These are phyloP conservation scores for Chytriomyces hyalinus DNA, from an alignment of 192 early-diverging fungal species.

Conservation along the genomic window DNA sequence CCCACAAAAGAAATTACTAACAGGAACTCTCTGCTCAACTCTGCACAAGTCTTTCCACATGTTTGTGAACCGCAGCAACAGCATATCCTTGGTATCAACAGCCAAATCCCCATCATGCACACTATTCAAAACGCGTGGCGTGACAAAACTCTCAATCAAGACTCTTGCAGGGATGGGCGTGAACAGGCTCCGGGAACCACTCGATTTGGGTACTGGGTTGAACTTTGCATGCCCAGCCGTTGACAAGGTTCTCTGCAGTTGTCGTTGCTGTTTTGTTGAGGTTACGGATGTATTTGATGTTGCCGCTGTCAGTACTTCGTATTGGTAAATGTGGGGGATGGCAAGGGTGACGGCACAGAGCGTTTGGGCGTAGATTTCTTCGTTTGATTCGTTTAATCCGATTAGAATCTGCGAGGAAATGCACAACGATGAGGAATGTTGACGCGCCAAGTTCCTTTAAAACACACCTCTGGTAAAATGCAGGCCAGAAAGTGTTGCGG, in stretches of 20 bases:
- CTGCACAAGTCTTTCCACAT: conserved; percentile 33
- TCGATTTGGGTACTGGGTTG: background rate
- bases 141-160: conserved; percentile 16
- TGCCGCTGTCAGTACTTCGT: background rate
- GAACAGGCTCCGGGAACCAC: background rate
- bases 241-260: background rate
- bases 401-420: conserved; percentile 20
- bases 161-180: conserved; percentile 7
- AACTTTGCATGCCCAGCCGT: background rate
- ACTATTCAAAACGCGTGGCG: conserved; percentile 15
- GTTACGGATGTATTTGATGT: background rate
- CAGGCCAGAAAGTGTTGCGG: conserved; percentile 4
- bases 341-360: conserved; percentile 6
- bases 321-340: conserved; percentile 10
- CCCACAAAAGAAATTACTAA: background rate
- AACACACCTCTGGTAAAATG: conserved; percentile 29
- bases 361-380: conserved; percentile 33
- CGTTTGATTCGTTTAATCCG: conserved; percentile 26
- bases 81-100: background rate
- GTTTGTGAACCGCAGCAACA: conserved; percentile 6
- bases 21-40: conserved; percentile 3
- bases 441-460: background rate
- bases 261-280: background rate
- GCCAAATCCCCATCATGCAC: conserved; percentile 10
- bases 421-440: background rate